phyloP scores from a whole-genome alignment of 306 rosid genomes.

The Begonia loranthoides region DNA sequence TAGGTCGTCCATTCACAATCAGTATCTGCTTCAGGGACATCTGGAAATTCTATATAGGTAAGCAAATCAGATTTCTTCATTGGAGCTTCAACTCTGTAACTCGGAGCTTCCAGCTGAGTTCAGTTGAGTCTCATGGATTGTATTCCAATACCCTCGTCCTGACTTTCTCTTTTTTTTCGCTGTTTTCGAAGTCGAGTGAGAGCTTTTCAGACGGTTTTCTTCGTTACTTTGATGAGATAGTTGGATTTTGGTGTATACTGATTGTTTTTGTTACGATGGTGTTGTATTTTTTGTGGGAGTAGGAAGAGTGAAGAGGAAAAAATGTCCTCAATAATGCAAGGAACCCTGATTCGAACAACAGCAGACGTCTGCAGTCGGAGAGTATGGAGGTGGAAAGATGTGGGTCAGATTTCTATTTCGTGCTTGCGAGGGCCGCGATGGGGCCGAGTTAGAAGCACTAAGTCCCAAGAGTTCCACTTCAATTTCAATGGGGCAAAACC shows the following conservation, averaged over 20 bases:
- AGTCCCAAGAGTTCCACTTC: slow-evolving; percentile 4
- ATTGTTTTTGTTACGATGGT: neutral
- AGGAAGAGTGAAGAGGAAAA: slow-evolving; percentile 5
- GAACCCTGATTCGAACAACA: slow-evolving; percentile 33
- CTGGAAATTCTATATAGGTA: neutral
- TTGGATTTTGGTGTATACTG: slow-evolving; percentile 1
- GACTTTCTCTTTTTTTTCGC: neutral
- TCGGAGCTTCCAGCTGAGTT: neutral
- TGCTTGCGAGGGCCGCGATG: neutral
- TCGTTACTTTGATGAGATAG: no score
- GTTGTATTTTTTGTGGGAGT: neutral
- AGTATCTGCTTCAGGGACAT: neutral
- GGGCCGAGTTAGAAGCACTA: slow-evolving; percentile 10
- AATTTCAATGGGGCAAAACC: slow-evolving; percentile 12
- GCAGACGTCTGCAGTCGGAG: slow-evolving; percentile 24
- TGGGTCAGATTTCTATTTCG: slow-evolving; percentile 10
- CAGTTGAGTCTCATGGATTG: neutral
- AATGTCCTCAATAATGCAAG: slow-evolving; percentile 50
- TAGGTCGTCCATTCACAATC: slow-evolving; percentile 7
- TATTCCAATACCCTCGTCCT: neutral
- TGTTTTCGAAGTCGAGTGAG: no score
- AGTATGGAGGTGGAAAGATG: slow-evolving; percentile 16
- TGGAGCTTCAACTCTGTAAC: neutral
- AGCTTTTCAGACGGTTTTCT: no score
- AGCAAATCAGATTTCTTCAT: neutral